Evolutionary conservation across 2,329 filamentous ascomycete species (phyloP), one percentile per base, ranked within the genome.

Genomic region (Arthroderma sp.): DNA sequence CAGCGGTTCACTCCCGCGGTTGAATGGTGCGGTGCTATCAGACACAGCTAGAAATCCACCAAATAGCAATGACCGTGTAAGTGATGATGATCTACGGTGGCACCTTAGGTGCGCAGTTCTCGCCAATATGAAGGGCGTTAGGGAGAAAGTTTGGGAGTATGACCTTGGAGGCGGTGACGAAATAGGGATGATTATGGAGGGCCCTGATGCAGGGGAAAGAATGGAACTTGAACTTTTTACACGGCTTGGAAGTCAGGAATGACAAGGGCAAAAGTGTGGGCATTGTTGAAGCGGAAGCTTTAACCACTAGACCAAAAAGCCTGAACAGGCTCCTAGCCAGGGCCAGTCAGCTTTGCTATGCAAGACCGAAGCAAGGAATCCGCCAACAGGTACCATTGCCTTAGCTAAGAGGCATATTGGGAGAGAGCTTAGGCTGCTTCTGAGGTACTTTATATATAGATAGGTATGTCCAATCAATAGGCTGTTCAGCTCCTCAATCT

Each of bases 131-230:
- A 53, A 46, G 29, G 48, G 46, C 4, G 45, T 46, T 6, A 46
- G 51, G 28, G 50, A 52, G 36, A 22, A 4, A 3, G 27, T 22
- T 3, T 40, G 43, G 43, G 42, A 50, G 9, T 22, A 22, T 22
- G 53, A 57, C 36, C 50, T 55, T 30, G 48, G 50, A 6, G 41
- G 43, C 5, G 52, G 39, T 10, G 54, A 54, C 44, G 46, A 50
- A 28, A 49, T 63, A 40, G 53, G 52, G 8, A 47, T 55, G 11
- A 60, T 62, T 39, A 47, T 55, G 62, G 60, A 78, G 76, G 75
- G 76, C 72, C 73, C 75, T 77, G 50, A 52, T 45, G 53, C 50
- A 10, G 52, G 43, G 28, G 44, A 57, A 31, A 50, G 54, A 34
- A 57, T 59, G 55, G 50, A 58, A 40, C 52, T 49, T 11, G 53